Conservation (phyloP, 2,329 filamentous ascomycete species). For the Furcasterigmium sp. region DNA sequence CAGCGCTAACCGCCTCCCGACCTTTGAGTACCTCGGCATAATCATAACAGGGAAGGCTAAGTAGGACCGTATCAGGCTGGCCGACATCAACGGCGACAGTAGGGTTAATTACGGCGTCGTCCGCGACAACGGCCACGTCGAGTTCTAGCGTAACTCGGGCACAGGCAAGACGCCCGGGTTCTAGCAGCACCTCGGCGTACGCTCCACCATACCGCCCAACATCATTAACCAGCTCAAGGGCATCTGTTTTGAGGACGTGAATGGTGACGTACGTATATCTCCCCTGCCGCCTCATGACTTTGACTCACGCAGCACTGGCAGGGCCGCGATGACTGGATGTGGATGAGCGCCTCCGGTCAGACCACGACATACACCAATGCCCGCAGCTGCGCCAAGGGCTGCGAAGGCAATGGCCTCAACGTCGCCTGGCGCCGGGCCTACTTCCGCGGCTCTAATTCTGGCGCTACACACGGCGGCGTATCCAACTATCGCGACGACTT, state of each 20-base stretch:
- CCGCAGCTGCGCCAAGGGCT: slow-evolving; percentile 12
- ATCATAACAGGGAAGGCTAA: too few species aligned
- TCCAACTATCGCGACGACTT: slow-evolving; percentile 2
- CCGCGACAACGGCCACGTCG: slow-evolving; percentile 16
- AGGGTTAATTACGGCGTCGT: slow-evolving; percentile 24
- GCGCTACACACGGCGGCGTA: slow-evolving; percentile 9
- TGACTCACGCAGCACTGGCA: too few species aligned
- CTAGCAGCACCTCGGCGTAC: slow-evolving; percentile 25
- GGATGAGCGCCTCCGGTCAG: slow-evolving; percentile 13
- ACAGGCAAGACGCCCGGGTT: slow-evolving; percentile 19
- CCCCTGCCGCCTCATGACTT: too few species aligned
- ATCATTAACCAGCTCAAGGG: slow-evolving; percentile 15
- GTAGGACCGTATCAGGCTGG: not conserved
- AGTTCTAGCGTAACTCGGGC: slow-evolving; percentile 26
- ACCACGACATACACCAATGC: slow-evolving; percentile 17
- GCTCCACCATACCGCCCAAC: slow-evolving; percentile 7
- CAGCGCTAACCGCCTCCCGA: too few species aligned
- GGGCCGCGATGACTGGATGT: slow-evolving; percentile 18
- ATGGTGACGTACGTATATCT: slow-evolving; percentile 9
- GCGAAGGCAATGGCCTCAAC: slow-evolving; percentile 15
- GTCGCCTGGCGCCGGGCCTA: slow-evolving; percentile 16
- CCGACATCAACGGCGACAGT: slow-evolving; percentile 23
- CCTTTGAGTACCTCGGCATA: too few species aligned
- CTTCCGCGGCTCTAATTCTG: slow-evolving; percentile 4
- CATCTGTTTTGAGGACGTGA: slow-evolving; percentile 16